Evolutionary conservation across 2,329 filamentous ascomycete species (phyloP).

Genomic region (Fusarium mangiferae): DNA sequence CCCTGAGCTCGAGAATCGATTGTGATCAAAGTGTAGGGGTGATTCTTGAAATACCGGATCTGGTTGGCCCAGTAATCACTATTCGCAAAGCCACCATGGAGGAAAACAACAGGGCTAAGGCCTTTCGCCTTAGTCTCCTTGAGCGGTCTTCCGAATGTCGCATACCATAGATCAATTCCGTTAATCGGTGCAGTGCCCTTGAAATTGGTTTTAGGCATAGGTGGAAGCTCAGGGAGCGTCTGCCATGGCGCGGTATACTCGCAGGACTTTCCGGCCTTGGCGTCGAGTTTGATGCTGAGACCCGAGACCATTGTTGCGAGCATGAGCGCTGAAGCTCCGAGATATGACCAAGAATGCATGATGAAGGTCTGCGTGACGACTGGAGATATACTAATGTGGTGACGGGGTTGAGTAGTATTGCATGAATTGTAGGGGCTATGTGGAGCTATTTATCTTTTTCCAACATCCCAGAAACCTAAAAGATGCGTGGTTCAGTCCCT

Average conservation of each 20-base stretch:
- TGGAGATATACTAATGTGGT: accelerated
- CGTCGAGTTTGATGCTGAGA: neutral
- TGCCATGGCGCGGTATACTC: neutral
- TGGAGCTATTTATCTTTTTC: neutral
- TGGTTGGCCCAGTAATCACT: neutral
- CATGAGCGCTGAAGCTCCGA: neutral
- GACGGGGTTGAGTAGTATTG: neutral
- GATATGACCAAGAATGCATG: neutral
- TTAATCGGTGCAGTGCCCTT: neutral
- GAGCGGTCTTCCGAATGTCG: neutral
- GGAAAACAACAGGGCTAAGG: neutral
- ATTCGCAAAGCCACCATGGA: neutral
- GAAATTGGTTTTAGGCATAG: neutral
- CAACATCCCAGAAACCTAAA: neutral
- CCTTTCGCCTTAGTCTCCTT: neutral
- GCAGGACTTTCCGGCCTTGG: neutral
- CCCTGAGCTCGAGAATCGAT: neutral
- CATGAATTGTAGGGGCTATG: no score
- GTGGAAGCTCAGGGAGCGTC: neutral
- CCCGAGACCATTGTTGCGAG: neutral
- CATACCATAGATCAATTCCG: constrained; percentile 2
- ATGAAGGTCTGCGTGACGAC: no score
- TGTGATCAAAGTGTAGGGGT: neutral
- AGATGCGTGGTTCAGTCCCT: neutral
- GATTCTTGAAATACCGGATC: neutral